These are phyloP conservation scores for Sarocladiaceae sp. DNA, from an alignment of 2,329 filamentous ascomycete species.

Conservation along the genomic window DNA sequence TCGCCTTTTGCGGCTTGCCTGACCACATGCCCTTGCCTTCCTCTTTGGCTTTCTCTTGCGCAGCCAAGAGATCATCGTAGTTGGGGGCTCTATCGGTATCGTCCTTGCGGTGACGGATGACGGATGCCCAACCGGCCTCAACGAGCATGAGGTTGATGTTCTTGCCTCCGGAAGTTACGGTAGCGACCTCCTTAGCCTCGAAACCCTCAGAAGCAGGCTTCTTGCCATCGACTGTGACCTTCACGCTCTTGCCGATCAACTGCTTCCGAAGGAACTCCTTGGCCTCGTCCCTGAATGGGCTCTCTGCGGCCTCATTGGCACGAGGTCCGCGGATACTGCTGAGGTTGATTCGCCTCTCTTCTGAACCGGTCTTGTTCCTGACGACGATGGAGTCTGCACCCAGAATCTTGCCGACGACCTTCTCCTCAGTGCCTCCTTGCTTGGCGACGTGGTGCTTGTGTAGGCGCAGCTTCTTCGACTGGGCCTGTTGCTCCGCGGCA, in stretches of 20 bases:
- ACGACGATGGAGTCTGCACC: conserved; percentile 86
- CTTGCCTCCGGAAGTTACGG: conserved; percentile 74
- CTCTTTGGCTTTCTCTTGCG: conserved; percentile 76
- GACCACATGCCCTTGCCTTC: conserved; percentile 95
- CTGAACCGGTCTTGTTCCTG: conserved; percentile 70
- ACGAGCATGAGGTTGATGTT: conserved; percentile 81
- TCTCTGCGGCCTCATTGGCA: conserved; percentile 75
- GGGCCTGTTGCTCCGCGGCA: conserved; percentile 80
- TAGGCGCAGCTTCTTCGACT: conserved; percentile 67
- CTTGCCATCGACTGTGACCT: conserved; percentile 81
- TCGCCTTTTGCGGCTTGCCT: conserved; percentile 75
- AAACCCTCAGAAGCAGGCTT: conserved; percentile 86
- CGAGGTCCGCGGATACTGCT: conserved; percentile 95
- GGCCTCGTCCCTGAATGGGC: conserved; percentile 83
- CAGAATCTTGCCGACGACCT: conserved; percentile 76
- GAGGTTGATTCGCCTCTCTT: conserved; percentile 83
- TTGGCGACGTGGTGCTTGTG: conserved; percentile 78
- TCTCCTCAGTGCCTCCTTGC: conserved; percentile 64
- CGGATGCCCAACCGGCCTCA: conserved; percentile 88
- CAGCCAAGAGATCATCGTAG: conserved; percentile 81
- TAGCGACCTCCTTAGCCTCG: conserved; percentile 91
- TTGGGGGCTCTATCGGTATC: conserved; percentile 90
- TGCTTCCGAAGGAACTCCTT: conserved; percentile 95
- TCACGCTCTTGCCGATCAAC: conserved; percentile 92
- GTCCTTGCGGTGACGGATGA: conserved; percentile 91